Base-by-base conservation (phyloP, 2,329 filamentous ascomycete genomes). In the Aspergillus fumigatus region DNA sequence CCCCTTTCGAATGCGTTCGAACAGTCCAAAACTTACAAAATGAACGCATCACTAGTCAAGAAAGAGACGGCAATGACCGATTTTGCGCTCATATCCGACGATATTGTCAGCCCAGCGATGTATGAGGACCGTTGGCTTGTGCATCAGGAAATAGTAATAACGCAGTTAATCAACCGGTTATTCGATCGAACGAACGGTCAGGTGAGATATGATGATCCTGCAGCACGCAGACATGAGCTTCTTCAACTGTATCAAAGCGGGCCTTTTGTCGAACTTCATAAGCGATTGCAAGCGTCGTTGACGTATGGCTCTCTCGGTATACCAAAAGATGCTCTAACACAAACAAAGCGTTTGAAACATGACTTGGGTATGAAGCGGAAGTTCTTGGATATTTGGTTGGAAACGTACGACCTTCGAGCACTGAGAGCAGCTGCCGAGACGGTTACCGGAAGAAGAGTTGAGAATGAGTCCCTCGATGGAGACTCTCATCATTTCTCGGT, bases 41-140 rank as follows among this genome's bases (percentile, higher is more conserved):
- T 72, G 35, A 70, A 67, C 19, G 61, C 70, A 53, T 66, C 73
- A 25, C 68, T 70, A 10, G 62, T 72, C 11, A 65, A 55, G 10
- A 32, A 61, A 11, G 63, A 64, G 35, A 55, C 55, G 7, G 48
- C 71, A 8, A 59, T 69, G 35, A 55, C 65, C 9, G 72, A 76
- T 50, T 85, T 83, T 64, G 80, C 82, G 1, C 68, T 84, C 3
- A 70, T 86, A 3, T 63, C 69, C 0, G 82, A 86, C 57, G 77
- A 84, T 61, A 74, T 87, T 26, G 71, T 74, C 2, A 79, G 80
- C 50, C 77, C 83, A n/a, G 77, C 80, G 53, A 74, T 87, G 60
- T 86, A 86, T 66, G 84, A 87, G 63, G 83, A 86, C 48, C 77
- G 80, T 55, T 87, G 84, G 84, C 79, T 87, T 40, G 77, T 75